Conservation (phyloP, 257 asterid species). For the Gentiana dahurica region DNA sequence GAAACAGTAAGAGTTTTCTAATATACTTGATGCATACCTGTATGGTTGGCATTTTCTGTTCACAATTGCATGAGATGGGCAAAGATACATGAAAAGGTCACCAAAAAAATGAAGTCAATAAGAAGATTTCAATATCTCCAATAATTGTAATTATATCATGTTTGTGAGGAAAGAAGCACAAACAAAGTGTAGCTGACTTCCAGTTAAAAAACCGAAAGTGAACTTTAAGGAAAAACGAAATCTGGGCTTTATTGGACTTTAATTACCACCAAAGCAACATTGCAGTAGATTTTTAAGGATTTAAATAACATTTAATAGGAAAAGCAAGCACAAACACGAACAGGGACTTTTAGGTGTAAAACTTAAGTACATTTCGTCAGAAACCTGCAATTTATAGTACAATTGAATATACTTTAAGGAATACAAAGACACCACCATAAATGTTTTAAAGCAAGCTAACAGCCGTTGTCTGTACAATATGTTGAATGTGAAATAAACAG, state of each 20-base stretch:
- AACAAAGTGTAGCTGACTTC: too few species aligned
- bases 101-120: conserved; percentile 11
- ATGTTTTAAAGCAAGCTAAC: too few species aligned
- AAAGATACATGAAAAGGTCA: conserved; percentile 30
- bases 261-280: conserved; percentile 3
- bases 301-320: too few species aligned
- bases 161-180: too few species aligned
- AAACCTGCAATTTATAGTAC: background rate
- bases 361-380: too few species aligned
- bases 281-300: background rate
- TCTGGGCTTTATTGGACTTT: background rate
- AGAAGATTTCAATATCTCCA: conserved; percentile 2
- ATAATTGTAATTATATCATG: background rate
- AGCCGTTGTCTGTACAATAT: too few species aligned
- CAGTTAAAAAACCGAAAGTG: background rate
- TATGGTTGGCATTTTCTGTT: conserved; percentile 94
- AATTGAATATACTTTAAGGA: background rate
- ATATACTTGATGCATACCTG: conserved; percentile 41
- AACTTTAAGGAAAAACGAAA: conserved; percentile 7
- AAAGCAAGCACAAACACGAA: too few species aligned
- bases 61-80: conserved; percentile 17
- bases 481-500: too few species aligned
- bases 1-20: background rate
- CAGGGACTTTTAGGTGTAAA: too few species aligned
- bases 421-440: background rate